Percentiles rank a stretch among this genome's conserved stretches.
Conservation (phyloP, 768 basidiomycete species). For the Mycena latifolia region DNA sequence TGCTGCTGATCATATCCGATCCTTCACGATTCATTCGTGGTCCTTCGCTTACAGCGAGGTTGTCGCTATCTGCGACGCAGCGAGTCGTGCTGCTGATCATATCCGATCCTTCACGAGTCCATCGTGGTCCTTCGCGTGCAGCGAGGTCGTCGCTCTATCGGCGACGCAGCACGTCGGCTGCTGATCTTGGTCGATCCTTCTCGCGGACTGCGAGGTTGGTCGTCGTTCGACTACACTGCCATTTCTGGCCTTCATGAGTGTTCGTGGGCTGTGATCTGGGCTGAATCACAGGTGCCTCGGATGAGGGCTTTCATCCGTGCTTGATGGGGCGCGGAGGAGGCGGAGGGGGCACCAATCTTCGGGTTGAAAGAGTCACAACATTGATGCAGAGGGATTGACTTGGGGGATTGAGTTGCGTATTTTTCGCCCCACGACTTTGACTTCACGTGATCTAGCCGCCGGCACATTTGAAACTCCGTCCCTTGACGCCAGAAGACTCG, state of each 20-base stretch:
- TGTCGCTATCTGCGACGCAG: slow-evolving; percentile 23
- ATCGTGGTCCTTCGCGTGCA: background rate
- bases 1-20: slow-evolving; percentile 7
- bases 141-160: too few relatives aligned
- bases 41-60: background rate
- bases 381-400: too few relatives aligned
- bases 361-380: too few relatives aligned
- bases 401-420: too few relatives aligned
- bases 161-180: too few relatives aligned
- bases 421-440: too few relatives aligned
- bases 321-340: background rate
- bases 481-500: too few relatives aligned
- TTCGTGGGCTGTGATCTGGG: slow-evolving; percentile 1
- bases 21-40: slow-evolving; percentile 21
- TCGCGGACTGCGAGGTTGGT: too few relatives aligned
- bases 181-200: background rate
- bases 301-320: slow-evolving; percentile 8
- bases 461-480: too few relatives aligned
- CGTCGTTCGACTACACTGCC: too few relatives aligned
- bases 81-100: slow-evolving; percentile 19
- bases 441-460: too few relatives aligned
- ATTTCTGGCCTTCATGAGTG: slow-evolving; percentile 2
- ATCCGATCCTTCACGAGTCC: background rate
- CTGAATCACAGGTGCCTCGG: slow-evolving; percentile 4
- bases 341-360: too few relatives aligned